phyloP scores from a whole-genome alignment of 179 eudicot genomes.

The Vitellaria paradoxa region DNA sequence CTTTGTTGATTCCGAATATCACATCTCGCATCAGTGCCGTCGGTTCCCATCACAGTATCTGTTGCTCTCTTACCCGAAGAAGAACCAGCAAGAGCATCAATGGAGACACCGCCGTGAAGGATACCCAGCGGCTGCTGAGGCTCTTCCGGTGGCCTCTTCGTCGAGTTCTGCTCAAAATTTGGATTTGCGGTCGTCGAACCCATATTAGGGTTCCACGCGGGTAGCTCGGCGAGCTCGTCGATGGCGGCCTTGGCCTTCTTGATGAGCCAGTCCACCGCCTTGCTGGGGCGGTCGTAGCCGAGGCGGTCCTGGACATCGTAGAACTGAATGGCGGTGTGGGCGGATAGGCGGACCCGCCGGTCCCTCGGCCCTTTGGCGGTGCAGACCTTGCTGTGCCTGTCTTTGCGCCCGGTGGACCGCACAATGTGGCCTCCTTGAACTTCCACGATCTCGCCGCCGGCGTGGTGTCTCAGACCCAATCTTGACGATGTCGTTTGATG shows the following conservation, averaged over 20 bases:
- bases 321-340: constrained; percentile 77
- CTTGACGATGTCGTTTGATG: constrained; percentile 26
- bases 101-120: constrained; percentile 14
- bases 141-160: constrained; percentile 7
- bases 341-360: constrained; percentile 74
- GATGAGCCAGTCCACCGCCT: constrained; percentile 87
- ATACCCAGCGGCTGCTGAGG: neutral
- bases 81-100: constrained; percentile 3
- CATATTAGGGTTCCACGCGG: constrained; percentile 66
- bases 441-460: constrained; percentile 68
- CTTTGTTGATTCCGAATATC: constrained; percentile 11
- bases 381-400: constrained; percentile 81
- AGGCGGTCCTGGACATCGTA: constrained; percentile 80
- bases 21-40: neutral
- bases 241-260: constrained; percentile 69
- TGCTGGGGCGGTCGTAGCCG: constrained; percentile 80
- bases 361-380: constrained; percentile 83
- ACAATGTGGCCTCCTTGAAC: constrained; percentile 89
- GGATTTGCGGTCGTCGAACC: constrained; percentile 16
- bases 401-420: constrained; percentile 67
- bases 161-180: neutral
- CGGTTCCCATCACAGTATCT: neutral
- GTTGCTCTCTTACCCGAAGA: neutral
- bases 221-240: constrained; percentile 65
- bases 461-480: constrained; percentile 33